Percentiles rank a stretch among this genome's conserved stretches.
Evolutionary conservation across 1,139 yeast species (phyloP).

Genomic region (Candida sp.): DNA sequence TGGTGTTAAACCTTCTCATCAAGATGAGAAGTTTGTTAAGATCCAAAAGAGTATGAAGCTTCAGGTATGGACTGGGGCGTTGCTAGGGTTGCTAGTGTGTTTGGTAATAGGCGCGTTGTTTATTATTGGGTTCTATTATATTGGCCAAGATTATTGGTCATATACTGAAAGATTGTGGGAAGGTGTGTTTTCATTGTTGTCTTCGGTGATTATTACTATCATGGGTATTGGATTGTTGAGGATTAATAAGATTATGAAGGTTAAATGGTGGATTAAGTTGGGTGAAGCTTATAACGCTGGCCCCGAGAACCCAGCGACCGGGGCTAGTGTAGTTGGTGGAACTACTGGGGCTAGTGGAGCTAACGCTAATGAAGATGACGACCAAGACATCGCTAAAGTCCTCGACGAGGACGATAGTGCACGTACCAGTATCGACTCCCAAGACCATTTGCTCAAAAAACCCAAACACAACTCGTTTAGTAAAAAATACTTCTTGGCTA

Average conservation of each 20-base stretch:
- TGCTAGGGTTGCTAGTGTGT: constrained; percentile 71
- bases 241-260: constrained; percentile 63
- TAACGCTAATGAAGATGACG: too few relatives aligned
- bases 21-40: constrained; percentile 6
- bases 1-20: not conserved
- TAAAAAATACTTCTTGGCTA: constrained; percentile 34
- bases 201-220: constrained; percentile 75
- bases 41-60: constrained; percentile 35
- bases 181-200: constrained; percentile 78
- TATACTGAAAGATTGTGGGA: constrained; percentile 89
- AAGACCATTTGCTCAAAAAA: constrained; percentile 1
- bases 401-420: not conserved
- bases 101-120: constrained; percentile 71
- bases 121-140: constrained; percentile 68
- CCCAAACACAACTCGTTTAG: constrained; percentile 12
- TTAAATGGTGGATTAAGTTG: constrained; percentile 48
- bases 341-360: too few relatives aligned
- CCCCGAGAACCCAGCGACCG: constrained; percentile 14
- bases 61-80: constrained; percentile 88
- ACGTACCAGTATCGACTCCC: constrained; percentile 1
- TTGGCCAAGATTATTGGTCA: constrained; percentile 81
- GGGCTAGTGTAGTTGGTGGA: constrained; percentile 5
- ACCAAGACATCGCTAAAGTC: constrained; percentile 12
- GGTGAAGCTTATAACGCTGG: constrained; percentile 33
- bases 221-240: constrained; percentile 90